These are phyloP conservation scores for Fusarium marasasianum DNA, from an alignment of 2,329 filamentous ascomycete genomes.

Conservation along the genomic window DNA sequence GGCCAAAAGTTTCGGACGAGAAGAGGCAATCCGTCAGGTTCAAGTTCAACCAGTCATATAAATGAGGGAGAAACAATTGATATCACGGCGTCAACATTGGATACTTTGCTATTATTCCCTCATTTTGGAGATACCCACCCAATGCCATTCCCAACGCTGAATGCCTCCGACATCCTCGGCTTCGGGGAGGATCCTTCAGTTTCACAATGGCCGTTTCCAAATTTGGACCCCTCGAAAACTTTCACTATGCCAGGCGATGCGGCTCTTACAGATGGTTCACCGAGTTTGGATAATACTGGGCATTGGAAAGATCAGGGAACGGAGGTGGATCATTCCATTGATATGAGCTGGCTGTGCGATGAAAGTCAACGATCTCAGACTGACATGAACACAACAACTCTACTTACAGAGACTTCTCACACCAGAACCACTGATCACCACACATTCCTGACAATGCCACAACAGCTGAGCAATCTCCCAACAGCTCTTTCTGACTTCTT, in stretches of 20 bases:
- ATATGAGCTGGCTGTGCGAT: background rate
- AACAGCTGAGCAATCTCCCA: background rate
- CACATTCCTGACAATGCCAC: background rate
- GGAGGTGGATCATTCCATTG: background rate
- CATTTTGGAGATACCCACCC: background rate
- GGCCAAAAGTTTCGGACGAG: background rate
- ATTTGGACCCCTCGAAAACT: fast-evolving
- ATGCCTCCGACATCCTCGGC: background rate
- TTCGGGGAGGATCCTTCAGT: background rate
- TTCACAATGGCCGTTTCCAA: background rate
- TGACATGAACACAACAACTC: background rate
- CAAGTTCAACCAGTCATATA: background rate
- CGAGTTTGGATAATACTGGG: fast-evolving
- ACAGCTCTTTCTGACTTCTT: background rate
- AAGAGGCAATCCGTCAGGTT: background rate
- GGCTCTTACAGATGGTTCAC: background rate
- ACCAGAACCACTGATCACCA: fast-evolving
- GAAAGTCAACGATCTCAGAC: fast-evolving
- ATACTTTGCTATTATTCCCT: background rate
- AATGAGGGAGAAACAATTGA: background rate
- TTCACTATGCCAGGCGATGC: background rate
- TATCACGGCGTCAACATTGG: background rate
- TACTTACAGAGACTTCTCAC: too few relatives aligned
- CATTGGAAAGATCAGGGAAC: background rate
- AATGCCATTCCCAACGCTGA: background rate